Evolutionary conservation across 1,284 basidiomycete species (phyloP).

Genomic region (Ustilago bromivora): DNA sequence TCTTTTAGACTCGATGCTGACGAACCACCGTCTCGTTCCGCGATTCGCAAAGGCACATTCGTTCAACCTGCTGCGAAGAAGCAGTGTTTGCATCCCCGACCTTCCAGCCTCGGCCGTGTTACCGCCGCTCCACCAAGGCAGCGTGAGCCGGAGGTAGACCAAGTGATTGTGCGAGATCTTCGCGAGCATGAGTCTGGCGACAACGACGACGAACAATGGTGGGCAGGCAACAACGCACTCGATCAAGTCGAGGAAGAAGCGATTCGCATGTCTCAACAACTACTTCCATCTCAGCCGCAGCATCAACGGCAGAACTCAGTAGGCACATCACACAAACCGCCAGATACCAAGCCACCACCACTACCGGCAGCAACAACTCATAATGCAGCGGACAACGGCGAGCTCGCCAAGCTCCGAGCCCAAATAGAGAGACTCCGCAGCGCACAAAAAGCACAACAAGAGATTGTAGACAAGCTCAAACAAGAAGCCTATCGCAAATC

Average conservation of each 20-base stretch:
- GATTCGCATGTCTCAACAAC: slow-evolving; percentile 53
- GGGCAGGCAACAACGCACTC: slow-evolving; percentile 41
- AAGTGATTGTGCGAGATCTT: slow-evolving; percentile 44
- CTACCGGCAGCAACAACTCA: background rate
- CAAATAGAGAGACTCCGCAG: slow-evolving; percentile 38
- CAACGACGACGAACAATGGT: slow-evolving; percentile 48
- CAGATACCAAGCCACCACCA: slow-evolving; percentile 12
- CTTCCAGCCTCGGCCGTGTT: slow-evolving; percentile 22
- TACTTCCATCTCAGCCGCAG: slow-evolving; percentile 23
- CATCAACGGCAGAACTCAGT: background rate
- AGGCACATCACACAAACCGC: slow-evolving; percentile 8
- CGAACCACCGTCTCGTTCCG: slow-evolving; percentile 4
- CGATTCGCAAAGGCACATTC: slow-evolving; percentile 32
- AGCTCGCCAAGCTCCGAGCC: slow-evolving; percentile 32
- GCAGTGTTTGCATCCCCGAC: slow-evolving; percentile 34
- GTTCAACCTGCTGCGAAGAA: slow-evolving; percentile 37
- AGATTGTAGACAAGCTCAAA: slow-evolving; percentile 44
- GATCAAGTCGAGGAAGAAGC: slow-evolving; percentile 50
- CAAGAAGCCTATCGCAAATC: slow-evolving; percentile 52
- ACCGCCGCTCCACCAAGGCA: background rate
- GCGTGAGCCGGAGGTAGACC: slow-evolving; percentile 29
- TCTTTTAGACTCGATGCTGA: slow-evolving; percentile 16
- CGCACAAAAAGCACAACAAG: slow-evolving; percentile 47
- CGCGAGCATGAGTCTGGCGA: slow-evolving; percentile 41
- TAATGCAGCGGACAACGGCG: background rate